Conservation (phyloP, 2,329 filamentous ascomycete species). For the Leptodontidium sp. region DNA sequence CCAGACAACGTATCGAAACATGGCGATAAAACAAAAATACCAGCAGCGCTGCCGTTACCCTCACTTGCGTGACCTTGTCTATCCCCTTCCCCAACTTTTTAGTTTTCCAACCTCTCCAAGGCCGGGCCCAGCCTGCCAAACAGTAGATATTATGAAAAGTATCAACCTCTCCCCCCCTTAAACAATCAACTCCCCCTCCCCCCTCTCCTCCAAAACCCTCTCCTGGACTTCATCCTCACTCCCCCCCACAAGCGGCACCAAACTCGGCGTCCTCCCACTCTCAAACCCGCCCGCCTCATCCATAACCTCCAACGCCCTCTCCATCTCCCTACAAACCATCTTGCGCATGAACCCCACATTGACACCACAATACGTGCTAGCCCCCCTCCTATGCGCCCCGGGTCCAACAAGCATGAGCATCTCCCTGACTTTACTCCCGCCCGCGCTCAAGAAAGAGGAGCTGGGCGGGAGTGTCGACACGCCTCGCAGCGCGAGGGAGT, state of each 20-base stretch:
- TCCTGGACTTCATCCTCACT: slow-evolving; percentile 13
- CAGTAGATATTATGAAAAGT: too few species aligned
- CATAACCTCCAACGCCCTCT: slow-evolving; percentile 16
- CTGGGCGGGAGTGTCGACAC: background rate
- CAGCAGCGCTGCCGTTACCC: too few species aligned
- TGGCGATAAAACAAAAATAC: too few species aligned
- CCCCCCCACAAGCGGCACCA: slow-evolving; percentile 14
- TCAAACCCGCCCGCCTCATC: slow-evolving; percentile 14
- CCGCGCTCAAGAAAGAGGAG: background rate
- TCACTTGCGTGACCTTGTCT: too few species aligned
- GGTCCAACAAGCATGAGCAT: slow-evolving; percentile 19
- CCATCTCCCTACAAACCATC: slow-evolving; percentile 19
- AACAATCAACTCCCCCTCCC: background rate
- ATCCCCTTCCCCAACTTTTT: too few species aligned
- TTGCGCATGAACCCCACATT: slow-evolving; percentile 12
- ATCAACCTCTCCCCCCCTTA: background rate
- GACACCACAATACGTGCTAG: slow-evolving; percentile 17
- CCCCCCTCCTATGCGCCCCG: slow-evolving; percentile 10
- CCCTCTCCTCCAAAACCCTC: slow-evolving; percentile 8
- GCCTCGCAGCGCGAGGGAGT: slow-evolving; percentile 6
- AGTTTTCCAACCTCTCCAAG: too few species aligned
- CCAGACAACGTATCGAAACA: too few species aligned
- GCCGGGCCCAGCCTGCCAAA: too few species aligned
- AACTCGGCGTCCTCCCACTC: slow-evolving; percentile 3
- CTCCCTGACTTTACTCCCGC: slow-evolving; percentile 10